A percentile compares a stretch with the other conserved stretches of the same genome.
phyloP scores from a whole-genome alignment of 2,329 filamentous ascomycete species.

The Pyrenochaeta sp. region DNA sequence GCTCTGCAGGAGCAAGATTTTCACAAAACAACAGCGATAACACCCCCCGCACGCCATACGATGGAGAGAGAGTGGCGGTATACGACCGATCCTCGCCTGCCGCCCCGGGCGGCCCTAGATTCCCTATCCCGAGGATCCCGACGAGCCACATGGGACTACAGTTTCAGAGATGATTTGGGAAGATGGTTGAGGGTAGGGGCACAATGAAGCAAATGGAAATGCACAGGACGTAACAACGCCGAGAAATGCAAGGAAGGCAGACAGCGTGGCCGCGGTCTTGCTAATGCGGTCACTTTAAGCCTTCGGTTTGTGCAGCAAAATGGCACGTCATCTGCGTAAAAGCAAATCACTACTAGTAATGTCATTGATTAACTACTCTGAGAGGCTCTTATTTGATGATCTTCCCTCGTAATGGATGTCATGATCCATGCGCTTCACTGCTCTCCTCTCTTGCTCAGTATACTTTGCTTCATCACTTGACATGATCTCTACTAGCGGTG shows the following conservation, averaged over 20 bases:
- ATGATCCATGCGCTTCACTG: slow-evolving; percentile 18
- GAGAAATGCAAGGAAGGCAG: slow-evolving; percentile 15
- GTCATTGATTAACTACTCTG: background rate
- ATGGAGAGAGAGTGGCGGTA: slow-evolving; percentile 38
- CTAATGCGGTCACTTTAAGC: background rate
- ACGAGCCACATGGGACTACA: slow-evolving; percentile 33
- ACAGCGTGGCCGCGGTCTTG: slow-evolving; percentile 12
- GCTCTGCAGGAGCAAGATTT: slow-evolving; percentile 20
- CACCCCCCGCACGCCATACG: slow-evolving; percentile 18
- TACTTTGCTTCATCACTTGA: slow-evolving; percentile 26
- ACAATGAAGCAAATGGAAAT: slow-evolving; percentile 22
- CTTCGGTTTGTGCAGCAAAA: slow-evolving; percentile 4
- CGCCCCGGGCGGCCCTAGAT: slow-evolving; percentile 31
- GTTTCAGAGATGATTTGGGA: slow-evolving; percentile 34
- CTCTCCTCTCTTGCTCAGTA: slow-evolving; percentile 26
- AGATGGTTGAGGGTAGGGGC: slow-evolving; percentile 20
- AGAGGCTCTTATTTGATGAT: slow-evolving; percentile 7
- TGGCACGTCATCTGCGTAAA: background rate
- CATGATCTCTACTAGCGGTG: slow-evolving; percentile 21
- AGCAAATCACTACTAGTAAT: too few species aligned
- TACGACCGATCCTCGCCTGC: slow-evolving; percentile 32
- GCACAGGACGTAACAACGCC: slow-evolving; percentile 21
- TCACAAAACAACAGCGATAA: slow-evolving; percentile 16
- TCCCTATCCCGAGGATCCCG: slow-evolving; percentile 31
- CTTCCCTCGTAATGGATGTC: slow-evolving; percentile 14